Conservation (phyloP, 179 eudicot species). For the Monotropa hypopitys region DNA sequence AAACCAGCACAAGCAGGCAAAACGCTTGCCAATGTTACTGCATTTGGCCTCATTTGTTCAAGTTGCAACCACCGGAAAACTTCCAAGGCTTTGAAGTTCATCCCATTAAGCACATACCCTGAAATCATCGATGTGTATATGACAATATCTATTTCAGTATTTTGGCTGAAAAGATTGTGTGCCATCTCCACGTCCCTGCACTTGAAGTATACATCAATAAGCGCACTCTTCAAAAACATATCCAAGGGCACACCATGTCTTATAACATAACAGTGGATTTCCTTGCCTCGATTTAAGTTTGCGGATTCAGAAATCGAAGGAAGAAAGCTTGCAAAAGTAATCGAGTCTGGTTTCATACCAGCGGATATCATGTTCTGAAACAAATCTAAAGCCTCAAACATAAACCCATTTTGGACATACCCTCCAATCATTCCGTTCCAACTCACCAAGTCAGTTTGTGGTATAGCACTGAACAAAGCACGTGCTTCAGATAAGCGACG, state of each 20-base stretch:
- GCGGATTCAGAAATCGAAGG: conserved; percentile 33
- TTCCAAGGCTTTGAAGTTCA: conserved; percentile 35
- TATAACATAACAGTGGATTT: conserved; percentile 39
- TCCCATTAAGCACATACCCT: conserved; percentile 44
- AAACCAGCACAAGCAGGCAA: conserved; percentile 59
- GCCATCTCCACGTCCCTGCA: conserved; percentile 32
- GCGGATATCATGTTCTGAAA: conserved; percentile 33
- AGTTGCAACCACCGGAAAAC: conserved; percentile 24
- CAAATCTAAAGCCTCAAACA: conserved; percentile 33
- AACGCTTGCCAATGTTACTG: conserved; percentile 44
- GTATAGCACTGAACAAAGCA: conserved; percentile 26
- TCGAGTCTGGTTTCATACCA: conserved; percentile 41
- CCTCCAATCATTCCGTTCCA: conserved; percentile 79
- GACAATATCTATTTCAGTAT: conserved; percentile 30
- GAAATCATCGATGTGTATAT: conserved; percentile 45
- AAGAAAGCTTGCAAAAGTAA: conserved; percentile 47
- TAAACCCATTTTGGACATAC: conserved; percentile 35
- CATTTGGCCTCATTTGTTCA: conserved; percentile 30
- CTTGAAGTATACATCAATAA: conserved; percentile 63
- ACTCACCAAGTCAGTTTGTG: conserved; percentile 25
- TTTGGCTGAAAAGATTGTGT: conserved; percentile 23
- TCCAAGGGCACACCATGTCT: conserved; percentile 36
- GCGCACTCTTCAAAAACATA: conserved; percentile 51
- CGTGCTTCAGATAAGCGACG: conserved; percentile 28
- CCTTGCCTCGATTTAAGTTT: conserved; percentile 32